phyloP scores from a whole-genome alignment of 352 stramenopile genomes.

The Pythium periplocum region DNA sequence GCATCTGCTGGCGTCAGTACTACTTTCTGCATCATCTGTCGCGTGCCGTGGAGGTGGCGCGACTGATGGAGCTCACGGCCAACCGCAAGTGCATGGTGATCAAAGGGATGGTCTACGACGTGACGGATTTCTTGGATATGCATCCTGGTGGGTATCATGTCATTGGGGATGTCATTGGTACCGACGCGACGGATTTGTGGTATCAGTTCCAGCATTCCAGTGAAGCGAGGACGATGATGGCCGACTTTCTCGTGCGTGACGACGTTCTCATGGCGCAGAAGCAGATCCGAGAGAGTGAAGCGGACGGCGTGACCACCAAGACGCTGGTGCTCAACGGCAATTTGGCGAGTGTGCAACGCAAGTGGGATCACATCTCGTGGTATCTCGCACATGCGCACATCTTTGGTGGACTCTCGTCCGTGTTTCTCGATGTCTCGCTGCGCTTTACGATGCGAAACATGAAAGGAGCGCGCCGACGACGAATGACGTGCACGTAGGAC shows the following conservation, averaged over 20 bases:
- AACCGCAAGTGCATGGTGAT: slow-evolving; percentile 58
- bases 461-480: slow-evolving; percentile 22
- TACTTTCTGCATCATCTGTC: slow-evolving; percentile 71
- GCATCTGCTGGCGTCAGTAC: slow-evolving; percentile 56
- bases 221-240: slow-evolving; percentile 59
- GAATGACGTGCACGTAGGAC: no score
- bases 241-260: slow-evolving; percentile 52
- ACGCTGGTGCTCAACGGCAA: slow-evolving; percentile 24
- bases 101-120: slow-evolving; percentile 58
- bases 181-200: slow-evolving; percentile 61
- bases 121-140: slow-evolving; percentile 57
- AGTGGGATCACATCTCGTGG: slow-evolving; percentile 58
- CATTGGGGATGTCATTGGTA: slow-evolving; percentile 64
- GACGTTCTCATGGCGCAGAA: background rate
- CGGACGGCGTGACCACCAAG: background rate
- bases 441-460: slow-evolving; percentile 19
- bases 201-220: slow-evolving; percentile 64
- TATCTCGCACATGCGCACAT: slow-evolving; percentile 42
- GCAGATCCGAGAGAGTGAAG: background rate
- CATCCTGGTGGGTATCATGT: slow-evolving; percentile 68
- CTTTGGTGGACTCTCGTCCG: slow-evolving; percentile 35
- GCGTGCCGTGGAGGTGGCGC: slow-evolving; percentile 54
- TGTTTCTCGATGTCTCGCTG: slow-evolving; percentile 35
- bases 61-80: slow-evolving; percentile 32
- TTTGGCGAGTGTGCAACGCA: slow-evolving; percentile 24